Conservation (phyloP, 371 early-diverging fungal species). For the Mycotypha africana region DNA sequence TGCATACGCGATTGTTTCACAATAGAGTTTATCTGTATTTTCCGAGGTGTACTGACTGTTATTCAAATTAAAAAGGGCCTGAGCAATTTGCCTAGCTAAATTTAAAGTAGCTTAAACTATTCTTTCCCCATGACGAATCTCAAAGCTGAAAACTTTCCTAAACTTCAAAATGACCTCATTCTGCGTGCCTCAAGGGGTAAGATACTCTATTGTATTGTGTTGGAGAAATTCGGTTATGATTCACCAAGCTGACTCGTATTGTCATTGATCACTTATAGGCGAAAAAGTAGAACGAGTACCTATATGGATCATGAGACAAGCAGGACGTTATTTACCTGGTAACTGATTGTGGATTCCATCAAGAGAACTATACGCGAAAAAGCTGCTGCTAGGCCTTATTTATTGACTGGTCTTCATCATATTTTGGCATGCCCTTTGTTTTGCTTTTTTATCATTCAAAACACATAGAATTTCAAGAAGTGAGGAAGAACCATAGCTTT, state of each 20-base stretch:
- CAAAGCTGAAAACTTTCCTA: slow-evolving; percentile 60
- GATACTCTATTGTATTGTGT: background rate
- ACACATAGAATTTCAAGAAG: slow-evolving; percentile 86
- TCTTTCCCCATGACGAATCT: slow-evolving; percentile 10
- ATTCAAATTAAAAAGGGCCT: too few relatives aligned
- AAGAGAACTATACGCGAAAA: background rate
- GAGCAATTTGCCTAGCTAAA: too few relatives aligned
- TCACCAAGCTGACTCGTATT: too few relatives aligned
- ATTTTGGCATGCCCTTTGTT: too few relatives aligned
- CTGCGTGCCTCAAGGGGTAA: slow-evolving; percentile 80
- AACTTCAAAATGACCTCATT: slow-evolving; percentile 87
- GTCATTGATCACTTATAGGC: slow-evolving; percentile 25
- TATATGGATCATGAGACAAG: slow-evolving; percentile 98
- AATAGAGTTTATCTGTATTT: too few relatives aligned
- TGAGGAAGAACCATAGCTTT: slow-evolving; percentile 85
- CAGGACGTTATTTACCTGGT: slow-evolving; percentile 96
- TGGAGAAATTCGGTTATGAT: background rate
- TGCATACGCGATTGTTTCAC: too few relatives aligned
- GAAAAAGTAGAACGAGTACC: slow-evolving; percentile 87
- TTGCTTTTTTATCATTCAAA: too few relatives aligned
- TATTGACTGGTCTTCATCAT: too few relatives aligned
- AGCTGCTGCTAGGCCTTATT: too few relatives aligned
- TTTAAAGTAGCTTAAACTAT: too few relatives aligned
- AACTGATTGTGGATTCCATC: slow-evolving; percentile 1
- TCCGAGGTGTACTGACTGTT: too few relatives aligned